Conservation (phyloP, 2,329 filamentous ascomycete species). For the Ophiostoma pallidulum region DNA sequence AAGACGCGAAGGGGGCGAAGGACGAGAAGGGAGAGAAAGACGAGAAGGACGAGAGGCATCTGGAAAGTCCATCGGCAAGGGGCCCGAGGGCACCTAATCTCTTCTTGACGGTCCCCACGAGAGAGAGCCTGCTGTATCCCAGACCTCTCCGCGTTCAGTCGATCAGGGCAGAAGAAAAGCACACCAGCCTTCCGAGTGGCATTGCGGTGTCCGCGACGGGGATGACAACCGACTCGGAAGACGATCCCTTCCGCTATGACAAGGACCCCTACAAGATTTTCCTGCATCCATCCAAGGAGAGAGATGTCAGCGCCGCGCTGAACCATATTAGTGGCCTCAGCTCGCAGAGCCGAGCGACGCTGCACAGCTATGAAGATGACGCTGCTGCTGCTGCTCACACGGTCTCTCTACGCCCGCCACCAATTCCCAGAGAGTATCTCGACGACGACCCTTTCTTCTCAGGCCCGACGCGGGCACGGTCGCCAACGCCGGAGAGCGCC, state of each 20-base stretch:
- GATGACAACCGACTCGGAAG: constrained; percentile 26
- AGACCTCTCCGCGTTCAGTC: constrained; percentile 17
- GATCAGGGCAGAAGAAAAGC: constrained; percentile 7
- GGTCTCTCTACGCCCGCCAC: constrained; percentile 13
- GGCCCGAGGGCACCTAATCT: not conserved
- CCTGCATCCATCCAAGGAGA: constrained; percentile 30
- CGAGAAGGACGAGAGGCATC: too few relatives aligned
- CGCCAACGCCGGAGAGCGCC: constrained; percentile 9
- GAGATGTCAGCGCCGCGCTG: constrained; percentile 34
- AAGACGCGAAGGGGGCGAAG: too few relatives aligned
- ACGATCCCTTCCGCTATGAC: constrained; percentile 40
- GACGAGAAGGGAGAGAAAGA: too few relatives aligned
- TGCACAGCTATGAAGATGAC: constrained; percentile 17
- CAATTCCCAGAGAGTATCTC: constrained; percentile 11
- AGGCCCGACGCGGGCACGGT: not conserved
- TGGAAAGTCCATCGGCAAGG: too few relatives aligned
- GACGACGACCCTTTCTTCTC: not conserved
- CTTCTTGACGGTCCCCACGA: constrained; percentile 1
- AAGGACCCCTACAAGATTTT: constrained; percentile 29
- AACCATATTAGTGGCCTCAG: constrained; percentile 22
- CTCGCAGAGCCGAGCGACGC: constrained; percentile 19
- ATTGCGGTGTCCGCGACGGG: constrained; percentile 22
- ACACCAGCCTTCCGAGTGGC: constrained; percentile 16
- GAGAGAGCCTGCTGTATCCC: constrained; percentile 14
- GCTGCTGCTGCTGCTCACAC: constrained; percentile 24